These are phyloP conservation scores for Thelephora ganbajun DNA, from an alignment of 768 basidiomycete species.

Conservation along the genomic window DNA sequence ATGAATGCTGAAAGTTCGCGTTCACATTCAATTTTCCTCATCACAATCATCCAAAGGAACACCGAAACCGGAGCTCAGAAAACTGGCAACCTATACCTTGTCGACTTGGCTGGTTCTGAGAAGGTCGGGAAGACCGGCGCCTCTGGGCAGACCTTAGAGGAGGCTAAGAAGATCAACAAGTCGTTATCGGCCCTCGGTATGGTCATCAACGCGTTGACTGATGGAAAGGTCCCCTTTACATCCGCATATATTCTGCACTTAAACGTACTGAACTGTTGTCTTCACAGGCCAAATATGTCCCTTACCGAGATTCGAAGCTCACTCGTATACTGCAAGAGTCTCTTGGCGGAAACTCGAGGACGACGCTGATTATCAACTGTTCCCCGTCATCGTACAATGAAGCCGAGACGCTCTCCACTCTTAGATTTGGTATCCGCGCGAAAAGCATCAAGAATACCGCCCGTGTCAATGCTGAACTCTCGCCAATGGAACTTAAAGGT, in stretches of 20 bases:
- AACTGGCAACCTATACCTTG: slow-evolving; percentile 92
- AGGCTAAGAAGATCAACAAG: slow-evolving; percentile 99
- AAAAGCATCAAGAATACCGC: slow-evolving; percentile 99
- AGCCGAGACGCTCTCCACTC: slow-evolving; percentile 86
- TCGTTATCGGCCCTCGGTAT: slow-evolving; percentile 93
- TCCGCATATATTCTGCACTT: neutral
- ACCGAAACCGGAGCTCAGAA: slow-evolving; percentile 93
- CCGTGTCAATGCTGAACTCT: slow-evolving; percentile 94
- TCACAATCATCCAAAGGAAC: slow-evolving; percentile 93
- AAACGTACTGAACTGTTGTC: slow-evolving; percentile 1
- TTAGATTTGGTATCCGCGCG: slow-evolving; percentile 99
- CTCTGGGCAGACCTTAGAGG: slow-evolving; percentile 95
- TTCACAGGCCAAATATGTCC: slow-evolving; percentile 81
- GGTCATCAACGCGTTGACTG: slow-evolving; percentile 98
- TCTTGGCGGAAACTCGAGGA: slow-evolving; percentile 86
- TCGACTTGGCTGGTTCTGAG: slow-evolving; percentile 96
- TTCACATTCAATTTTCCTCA: slow-evolving; percentile 97
- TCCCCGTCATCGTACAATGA: slow-evolving; percentile 98
- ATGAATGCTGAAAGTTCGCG: slow-evolving; percentile 99
- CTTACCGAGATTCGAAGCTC: slow-evolving; percentile 97
- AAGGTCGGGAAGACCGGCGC: slow-evolving; percentile 99
- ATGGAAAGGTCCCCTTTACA: slow-evolving; percentile 59
- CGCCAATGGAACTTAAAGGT: slow-evolving; percentile 90
- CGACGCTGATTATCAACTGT: slow-evolving; percentile 98
- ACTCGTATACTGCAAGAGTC: slow-evolving; percentile 99